Base-by-base conservation (phyloP, 805 yeast genomes). In the Saccharomycopsis sp. region DNA sequence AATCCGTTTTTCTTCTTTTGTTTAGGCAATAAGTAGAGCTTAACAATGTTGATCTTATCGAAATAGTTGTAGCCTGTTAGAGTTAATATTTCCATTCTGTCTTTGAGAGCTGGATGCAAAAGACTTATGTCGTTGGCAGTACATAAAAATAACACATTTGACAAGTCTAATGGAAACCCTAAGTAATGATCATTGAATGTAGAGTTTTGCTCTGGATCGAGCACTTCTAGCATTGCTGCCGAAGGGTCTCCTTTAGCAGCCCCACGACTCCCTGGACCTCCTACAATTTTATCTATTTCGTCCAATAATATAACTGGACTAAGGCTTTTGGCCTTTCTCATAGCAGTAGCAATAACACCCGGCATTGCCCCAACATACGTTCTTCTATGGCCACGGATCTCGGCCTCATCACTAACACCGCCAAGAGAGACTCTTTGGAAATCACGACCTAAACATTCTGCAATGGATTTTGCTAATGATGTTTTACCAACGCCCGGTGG, bases 401-500 rank as follows among this genome's bases (percentile, higher is more conserved):
- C 97, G 2, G 94, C 87, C 71, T 89, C 96, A 67, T 90, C 96
- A 63, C 87, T 84, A 51, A 90, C 81, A 47, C 97, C 97, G 25
- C 97, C 97, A 1, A 90, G 78, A 1, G 96, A 87, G 17, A 90
- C 78, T 49, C 96, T 76, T 68, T 89, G 93, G 69, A 89, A 86
- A 60, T 83, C 81, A 53, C 96, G 78, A 0, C 87, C 85, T 58
- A 90, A 72, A 3, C 93, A 82, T 9, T 76, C 72, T 0, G 97
- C 96, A 53, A 90, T 82, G 0, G 96, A 87, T 66, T 84, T 83
- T 2, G 96, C 96, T 58, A 90, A 75, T 1, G 94, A 86, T 0
- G 97, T 90, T 69, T 90, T 90, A 29, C 97, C 97, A 14, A 89
- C 94, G 42, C 97, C 97, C 0, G 97, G 97, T 9, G 97, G 97